Evolutionary conservation across 768 basidiomycete species (phyloP).

Genomic region (Leccinum longicurvipes): DNA sequence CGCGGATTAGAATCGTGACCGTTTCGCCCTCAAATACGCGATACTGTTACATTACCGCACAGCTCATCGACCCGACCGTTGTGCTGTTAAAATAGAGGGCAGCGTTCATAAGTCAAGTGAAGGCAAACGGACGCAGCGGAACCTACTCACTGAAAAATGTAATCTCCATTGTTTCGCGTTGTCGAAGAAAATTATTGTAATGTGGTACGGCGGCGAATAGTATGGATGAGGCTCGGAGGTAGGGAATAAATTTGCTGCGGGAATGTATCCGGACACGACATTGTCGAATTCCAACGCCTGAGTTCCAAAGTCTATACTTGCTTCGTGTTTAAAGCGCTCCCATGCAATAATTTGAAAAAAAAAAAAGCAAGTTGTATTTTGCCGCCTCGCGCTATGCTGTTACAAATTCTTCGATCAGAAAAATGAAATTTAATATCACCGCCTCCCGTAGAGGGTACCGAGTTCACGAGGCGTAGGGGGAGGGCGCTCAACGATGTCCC

Average conservation of each 20-base stretch:
- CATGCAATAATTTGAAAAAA: constrained; percentile 1
- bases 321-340: background rate
- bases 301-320: background rate
- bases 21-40: background rate
- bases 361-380: constrained; percentile 13
- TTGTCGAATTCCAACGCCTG: background rate
- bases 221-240: background rate
- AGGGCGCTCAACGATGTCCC: background rate
- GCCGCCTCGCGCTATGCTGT: constrained; percentile 5
- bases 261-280: background rate
- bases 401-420: background rate
- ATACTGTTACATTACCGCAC: background rate
- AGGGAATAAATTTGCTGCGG: background rate
- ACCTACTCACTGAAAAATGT: background rate
- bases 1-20: background rate
- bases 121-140: background rate
- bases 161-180: background rate
- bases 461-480: background rate
- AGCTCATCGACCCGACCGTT: background rate
- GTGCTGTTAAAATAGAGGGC: background rate
- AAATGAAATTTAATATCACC: constrained; percentile 3
- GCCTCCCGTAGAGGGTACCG: background rate
- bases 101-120: background rate
- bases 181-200: background rate
- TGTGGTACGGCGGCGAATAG: background rate